Evolutionary conservation across 2,329 filamentous ascomycete genomes (phyloP), one percentile per base, ranked within the genome.

Genomic region (Hymenoscyphus repandus): DNA sequence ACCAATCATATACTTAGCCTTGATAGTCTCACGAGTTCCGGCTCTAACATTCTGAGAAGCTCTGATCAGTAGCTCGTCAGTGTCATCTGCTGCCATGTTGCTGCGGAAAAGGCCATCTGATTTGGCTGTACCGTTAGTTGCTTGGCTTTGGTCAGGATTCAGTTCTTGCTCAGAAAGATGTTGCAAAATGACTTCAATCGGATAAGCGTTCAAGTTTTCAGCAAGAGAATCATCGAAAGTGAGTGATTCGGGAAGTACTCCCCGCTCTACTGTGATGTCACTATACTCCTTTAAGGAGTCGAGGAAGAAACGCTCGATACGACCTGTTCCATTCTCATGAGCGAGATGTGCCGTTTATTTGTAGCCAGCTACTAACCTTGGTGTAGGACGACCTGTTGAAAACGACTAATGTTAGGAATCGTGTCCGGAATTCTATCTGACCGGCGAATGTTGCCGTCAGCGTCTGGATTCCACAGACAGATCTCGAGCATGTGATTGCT

Each of bases 401-500:
- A 86, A 5, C 77, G 75, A 18, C 76, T 83, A 45, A 85, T 70
- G 0, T 79, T 81, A 0, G 76, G 74, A 41, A 79, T 78, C 0
- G 78, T 84, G 64, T 88, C 83, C 0, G 78, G 74, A 15, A 85
- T 80, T 39, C 80, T 74, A 45, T 80, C 82, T 27, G 73, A 79
- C 37, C 83, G 74, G 41, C 70, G 69, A 47, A 89, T 74, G 0
- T 69, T 64, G 1, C 82, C 82, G 33, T 81, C 68, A 31, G 74
- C 66, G 50, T 80, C 78, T 0, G 85, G 85, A 53, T 86, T 86
- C 80, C 77, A 80, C 49, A 79, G 47, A 40, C 70, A 65, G 50
- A 85, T 79, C 70, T 86, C 84, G n/a, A 85, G 72, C 70, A 87
- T 79, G 61, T 82, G 82, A 62, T 85, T 85, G 11, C 79, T 75